A percentile compares a stretch with the other conserved stretches of the same genome.
Evolutionary conservation across 768 basidiomycete genomes (phyloP).

Genomic region (Calocera viscosa): DNA sequence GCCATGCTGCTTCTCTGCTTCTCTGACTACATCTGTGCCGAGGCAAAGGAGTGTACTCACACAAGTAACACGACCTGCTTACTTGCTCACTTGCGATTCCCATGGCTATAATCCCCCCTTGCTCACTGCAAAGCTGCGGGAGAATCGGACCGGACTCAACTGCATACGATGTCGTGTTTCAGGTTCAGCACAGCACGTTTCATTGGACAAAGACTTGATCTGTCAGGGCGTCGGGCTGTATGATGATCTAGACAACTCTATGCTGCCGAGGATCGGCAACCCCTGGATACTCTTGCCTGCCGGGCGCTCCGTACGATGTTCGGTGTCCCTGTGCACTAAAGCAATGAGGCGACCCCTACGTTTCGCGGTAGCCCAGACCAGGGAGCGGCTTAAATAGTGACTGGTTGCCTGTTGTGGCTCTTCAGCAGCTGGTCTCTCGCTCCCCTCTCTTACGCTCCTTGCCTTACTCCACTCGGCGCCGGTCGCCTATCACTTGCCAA

Average conservation of each 20-base stretch:
- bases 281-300: too few species aligned
- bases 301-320: too few species aligned
- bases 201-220: not conserved
- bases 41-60: not conserved
- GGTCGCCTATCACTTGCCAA: not conserved
- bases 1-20: not conserved
- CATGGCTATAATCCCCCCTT: too few species aligned
- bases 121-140: not conserved
- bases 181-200: not conserved
- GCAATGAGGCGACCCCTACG: not conserved
- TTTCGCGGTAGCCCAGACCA: not conserved
- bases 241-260: too few species aligned
- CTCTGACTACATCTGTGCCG: not conserved
- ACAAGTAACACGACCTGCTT: not conserved
- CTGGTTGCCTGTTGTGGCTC: not conserved
- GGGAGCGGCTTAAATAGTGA: not conserved
- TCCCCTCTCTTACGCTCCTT: constrained; percentile 9
- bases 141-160: not conserved
- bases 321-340: too few species aligned
- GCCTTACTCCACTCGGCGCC: not conserved
- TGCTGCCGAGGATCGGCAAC: too few species aligned
- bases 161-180: not conserved
- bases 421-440: constrained; percentile 7
- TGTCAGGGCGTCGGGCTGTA: too few species aligned
- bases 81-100: not conserved